These are phyloP conservation scores for Acanthamoeba sp. DNA, from an alignment of 208 protist genomes.

Conservation along the genomic window DNA sequence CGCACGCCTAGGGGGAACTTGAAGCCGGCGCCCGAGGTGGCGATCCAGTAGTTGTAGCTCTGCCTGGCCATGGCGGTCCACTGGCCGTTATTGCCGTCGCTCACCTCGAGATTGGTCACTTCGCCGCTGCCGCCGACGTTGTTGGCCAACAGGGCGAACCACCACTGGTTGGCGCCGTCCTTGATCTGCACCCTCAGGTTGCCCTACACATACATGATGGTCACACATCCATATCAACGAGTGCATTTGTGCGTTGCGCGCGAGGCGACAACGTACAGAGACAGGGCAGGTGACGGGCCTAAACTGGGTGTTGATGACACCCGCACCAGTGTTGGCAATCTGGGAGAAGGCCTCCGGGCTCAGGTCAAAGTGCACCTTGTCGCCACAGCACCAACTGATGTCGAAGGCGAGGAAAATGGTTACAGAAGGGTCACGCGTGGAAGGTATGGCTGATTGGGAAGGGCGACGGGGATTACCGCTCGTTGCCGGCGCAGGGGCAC, in stretches of 20 bases:
- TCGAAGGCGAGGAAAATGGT: too few relatives aligned
- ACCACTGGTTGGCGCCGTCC: constrained; percentile 55
- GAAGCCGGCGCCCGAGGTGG: constrained; percentile 1
- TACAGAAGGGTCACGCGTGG: too few relatives aligned
- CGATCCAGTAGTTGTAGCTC: constrained; percentile 70
- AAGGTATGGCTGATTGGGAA: too few relatives aligned
- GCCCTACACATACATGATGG: too few relatives aligned
- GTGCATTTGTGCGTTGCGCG: too few relatives aligned
- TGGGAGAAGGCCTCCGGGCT: constrained; percentile 48
- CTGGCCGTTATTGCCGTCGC: not conserved
- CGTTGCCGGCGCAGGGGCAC: not conserved
- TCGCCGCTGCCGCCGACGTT: constrained; percentile 56
- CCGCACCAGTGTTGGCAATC: constrained; percentile 16
- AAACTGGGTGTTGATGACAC: constrained; percentile 57
- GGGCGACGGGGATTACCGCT: too few relatives aligned
- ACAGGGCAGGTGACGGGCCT: constrained; percentile 47
- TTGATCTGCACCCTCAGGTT: constrained; percentile 29
- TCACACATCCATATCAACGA: too few relatives aligned
- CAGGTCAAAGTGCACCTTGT: constrained; percentile 53
- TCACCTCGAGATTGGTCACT: constrained; percentile 35
- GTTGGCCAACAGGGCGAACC: constrained; percentile 50
- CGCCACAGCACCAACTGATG: constrained; percentile 69
- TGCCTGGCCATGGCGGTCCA: not conserved
- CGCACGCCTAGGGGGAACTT: not conserved
- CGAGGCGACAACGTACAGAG: not conserved